Conservation (phyloP, 208 protist genomes). For the Trypanosomatidae sp. region DNA sequence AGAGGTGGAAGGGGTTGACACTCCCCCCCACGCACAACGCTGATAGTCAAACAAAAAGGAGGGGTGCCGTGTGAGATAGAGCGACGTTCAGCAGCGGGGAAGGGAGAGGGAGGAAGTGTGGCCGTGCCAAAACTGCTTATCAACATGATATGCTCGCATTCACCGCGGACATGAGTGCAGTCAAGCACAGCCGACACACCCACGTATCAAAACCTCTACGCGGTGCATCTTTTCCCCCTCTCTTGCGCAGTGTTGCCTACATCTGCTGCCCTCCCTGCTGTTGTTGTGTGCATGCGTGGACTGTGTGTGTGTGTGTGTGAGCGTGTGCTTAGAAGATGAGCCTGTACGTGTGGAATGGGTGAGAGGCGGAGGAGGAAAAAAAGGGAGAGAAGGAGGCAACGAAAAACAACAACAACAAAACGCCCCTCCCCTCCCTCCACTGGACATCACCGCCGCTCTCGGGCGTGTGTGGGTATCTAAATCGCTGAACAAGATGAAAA, state of each 20-base stretch:
- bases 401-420: too few species aligned
- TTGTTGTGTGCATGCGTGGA: background rate
- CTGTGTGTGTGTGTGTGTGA: background rate
- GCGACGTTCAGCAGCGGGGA: background rate
- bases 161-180: background rate
- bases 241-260: background rate
- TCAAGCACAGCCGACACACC: background rate
- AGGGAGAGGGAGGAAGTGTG: background rate
- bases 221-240: background rate
- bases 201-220: background rate
- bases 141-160: background rate
- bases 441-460: too few species aligned
- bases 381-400: background rate
- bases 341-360: too few species aligned
- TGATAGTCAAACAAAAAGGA: background rate
- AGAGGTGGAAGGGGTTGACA: background rate
- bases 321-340: background rate
- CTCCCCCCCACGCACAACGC: background rate
- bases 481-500: too few species aligned
- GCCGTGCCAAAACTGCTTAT: background rate
- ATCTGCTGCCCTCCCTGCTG: background rate
- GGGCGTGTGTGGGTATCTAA: too few species aligned
- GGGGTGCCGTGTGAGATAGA: background rate
- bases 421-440: too few species aligned
- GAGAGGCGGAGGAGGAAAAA: too few species aligned